A percentile compares a stretch with the other conserved stretches of the same genome.
Evolutionary conservation across 2,329 filamentous ascomycete species (phyloP).

Genomic region (Nannizziopsis barbatae): DNA sequence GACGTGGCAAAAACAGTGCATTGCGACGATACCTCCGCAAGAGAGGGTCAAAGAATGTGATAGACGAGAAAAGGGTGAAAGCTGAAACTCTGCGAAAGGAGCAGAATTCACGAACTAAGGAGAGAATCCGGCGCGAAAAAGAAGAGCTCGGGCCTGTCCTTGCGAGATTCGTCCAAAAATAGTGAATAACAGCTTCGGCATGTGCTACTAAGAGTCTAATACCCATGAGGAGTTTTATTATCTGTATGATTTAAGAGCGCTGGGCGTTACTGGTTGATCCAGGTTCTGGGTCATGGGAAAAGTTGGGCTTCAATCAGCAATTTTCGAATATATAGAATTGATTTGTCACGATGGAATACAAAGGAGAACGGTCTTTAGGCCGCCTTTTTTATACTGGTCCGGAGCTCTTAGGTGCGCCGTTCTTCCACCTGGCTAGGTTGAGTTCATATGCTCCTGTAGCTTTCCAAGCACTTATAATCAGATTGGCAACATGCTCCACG

Average conservation of each 20-base stretch:
- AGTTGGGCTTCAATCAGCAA: neutral
- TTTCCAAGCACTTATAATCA: slow-evolving; percentile 89
- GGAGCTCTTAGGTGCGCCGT: slow-evolving; percentile 29
- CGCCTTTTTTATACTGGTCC: slow-evolving; percentile 19
- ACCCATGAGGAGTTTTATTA: slow-evolving; percentile 10
- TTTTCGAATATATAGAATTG: too few relatives aligned
- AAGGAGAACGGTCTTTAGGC: neutral
- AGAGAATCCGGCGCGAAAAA: slow-evolving; percentile 54
- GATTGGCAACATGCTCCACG: slow-evolving; percentile 72
- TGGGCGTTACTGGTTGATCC: slow-evolving; percentile 4
- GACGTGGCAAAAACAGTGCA: slow-evolving; percentile 79
- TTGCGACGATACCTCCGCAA: slow-evolving; percentile 82
- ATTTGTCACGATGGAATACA: neutral
- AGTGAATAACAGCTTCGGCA: slow-evolving; percentile 1
- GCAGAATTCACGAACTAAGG: slow-evolving; percentile 56
- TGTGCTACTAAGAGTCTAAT: slow-evolving; percentile 7
- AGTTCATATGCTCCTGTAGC: slow-evolving; percentile 60
- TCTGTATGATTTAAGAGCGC: slow-evolving; percentile 6
- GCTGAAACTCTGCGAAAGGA: slow-evolving; percentile 69
- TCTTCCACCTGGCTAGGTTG: slow-evolving; percentile 36
- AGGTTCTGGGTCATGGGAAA: neutral
- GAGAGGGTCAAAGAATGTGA: slow-evolving; percentile 83
- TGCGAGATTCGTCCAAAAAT: slow-evolving; percentile 58
- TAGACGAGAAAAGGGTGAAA: slow-evolving; percentile 85
- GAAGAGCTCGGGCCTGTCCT: slow-evolving; percentile 77